These are phyloP conservation scores for Phyllostachys edulis DNA, from an alignment of 176 grass and related monocot species.

Conservation along the genomic window DNA sequence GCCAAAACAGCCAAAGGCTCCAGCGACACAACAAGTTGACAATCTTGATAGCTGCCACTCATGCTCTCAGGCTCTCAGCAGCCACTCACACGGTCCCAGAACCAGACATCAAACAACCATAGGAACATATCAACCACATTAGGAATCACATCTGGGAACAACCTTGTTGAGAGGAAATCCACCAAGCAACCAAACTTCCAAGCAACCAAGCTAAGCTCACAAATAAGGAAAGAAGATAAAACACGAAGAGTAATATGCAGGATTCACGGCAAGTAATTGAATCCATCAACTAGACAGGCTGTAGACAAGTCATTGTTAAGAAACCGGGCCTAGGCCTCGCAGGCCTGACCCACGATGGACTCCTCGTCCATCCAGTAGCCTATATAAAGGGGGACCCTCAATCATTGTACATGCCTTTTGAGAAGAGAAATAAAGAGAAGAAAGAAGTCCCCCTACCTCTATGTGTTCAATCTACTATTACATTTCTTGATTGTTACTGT, in stretches of 20 bases:
- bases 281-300: background rate
- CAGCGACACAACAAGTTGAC: background rate
- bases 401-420: no score
- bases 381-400: no score
- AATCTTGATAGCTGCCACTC: no score
- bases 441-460: no score
- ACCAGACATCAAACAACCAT: background rate
- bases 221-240: background rate
- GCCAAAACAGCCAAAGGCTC: no score
- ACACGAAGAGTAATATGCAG: background rate
- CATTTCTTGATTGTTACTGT: no score
- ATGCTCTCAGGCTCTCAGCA: background rate
- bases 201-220: background rate
- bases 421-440: no score
- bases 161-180: background rate
- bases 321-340: no score
- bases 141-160: background rate
- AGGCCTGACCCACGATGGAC: no score
- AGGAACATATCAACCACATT: background rate
- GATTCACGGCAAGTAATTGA: background rate
- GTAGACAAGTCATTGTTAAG: background rate
- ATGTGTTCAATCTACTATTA: no score
- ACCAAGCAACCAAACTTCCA: background rate
- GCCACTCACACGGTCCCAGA: background rate
- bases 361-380: no score